phyloP scores from a whole-genome alignment of 2,329 filamentous ascomycete species.

The Cytospora chrysosperma region DNA sequence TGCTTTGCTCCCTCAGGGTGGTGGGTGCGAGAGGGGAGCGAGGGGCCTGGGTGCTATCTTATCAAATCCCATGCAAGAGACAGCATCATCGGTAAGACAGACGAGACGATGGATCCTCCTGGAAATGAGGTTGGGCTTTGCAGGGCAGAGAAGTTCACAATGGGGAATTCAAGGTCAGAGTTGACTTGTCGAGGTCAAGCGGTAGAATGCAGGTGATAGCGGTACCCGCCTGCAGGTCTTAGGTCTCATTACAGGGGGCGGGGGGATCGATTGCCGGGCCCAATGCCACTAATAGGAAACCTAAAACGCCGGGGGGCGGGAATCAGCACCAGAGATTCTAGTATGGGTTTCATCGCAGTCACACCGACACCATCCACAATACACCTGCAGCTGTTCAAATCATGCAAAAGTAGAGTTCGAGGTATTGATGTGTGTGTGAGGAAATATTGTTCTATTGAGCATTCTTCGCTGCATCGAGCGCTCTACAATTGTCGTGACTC shows the following conservation, averaged over 20 bases:
- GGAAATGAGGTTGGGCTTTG: neutral
- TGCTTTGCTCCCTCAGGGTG: conserved; percentile 13
- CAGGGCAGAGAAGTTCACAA: neutral
- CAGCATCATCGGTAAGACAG: conserved; percentile 13
- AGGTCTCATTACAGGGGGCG: neutral
- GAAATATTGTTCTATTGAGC: neutral
- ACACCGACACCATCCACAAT: too few relatives aligned
- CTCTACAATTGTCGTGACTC: neutral
- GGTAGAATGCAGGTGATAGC: conserved; percentile 3
- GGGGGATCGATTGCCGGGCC: neutral
- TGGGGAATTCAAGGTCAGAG: neutral
- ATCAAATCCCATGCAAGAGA: conserved; percentile 5
- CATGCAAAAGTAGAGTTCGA: neutral
- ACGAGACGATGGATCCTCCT: neutral
- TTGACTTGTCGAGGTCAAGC: conserved; percentile 7
- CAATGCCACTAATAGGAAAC: neutral
- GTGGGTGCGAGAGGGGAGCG: conserved; percentile 7
- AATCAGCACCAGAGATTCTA: conserved; percentile 3
- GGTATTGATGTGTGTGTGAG: neutral
- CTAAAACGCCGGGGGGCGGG: conserved; percentile 11
- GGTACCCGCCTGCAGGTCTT: conserved; percentile 9
- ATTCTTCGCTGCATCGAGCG: neutral
- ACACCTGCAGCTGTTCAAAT: neutral
- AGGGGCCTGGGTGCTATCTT: conserved; percentile 26
- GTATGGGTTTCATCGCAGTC: conserved; percentile 1